Conservation (phyloP, 345 rosid genomes). For the Ceriops tagal region DNA sequence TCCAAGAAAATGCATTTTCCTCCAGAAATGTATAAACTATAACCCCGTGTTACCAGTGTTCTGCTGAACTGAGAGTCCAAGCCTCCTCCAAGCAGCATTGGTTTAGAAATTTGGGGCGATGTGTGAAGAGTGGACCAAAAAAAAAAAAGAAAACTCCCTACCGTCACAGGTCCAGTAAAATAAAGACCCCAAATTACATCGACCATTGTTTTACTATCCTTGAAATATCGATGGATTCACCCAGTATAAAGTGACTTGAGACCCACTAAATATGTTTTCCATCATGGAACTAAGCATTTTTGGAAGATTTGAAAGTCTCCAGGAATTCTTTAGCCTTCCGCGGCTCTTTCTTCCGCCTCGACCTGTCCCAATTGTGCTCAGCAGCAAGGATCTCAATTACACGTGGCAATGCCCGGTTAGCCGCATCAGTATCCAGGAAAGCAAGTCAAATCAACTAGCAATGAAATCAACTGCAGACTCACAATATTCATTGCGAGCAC, state of each 20-base stretch:
- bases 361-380: constrained; percentile 77
- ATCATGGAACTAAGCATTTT: constrained; percentile 88
- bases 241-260: not conserved
- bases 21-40: too few relatives aligned
- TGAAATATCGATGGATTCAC: not conserved
- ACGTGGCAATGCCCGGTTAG: constrained; percentile 74
- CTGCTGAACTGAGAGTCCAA: not conserved
- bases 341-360: constrained; percentile 66
- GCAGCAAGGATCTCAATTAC: constrained; percentile 64
- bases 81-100: not conserved
- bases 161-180: constrained; percentile 8
- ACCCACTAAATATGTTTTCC: constrained; percentile 67
- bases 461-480: constrained; percentile 89
- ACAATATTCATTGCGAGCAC: constrained; percentile 86
- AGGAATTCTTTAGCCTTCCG: constrained; percentile 58
- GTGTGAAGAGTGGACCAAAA: not conserved
- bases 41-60: not conserved
- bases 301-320: constrained; percentile 85
- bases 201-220: not conserved
- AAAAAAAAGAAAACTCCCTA: constrained; percentile 10
- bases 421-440: constrained; percentile 93
- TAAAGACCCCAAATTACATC: constrained; percentile 19
- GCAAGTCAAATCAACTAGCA: constrained; percentile 95
- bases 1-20: too few relatives aligned
- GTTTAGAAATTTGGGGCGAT: not conserved